These are phyloP conservation scores for Miamiensis avidus DNA, from an alignment of 169 alveolate genomes.

Conservation along the genomic window DNA sequence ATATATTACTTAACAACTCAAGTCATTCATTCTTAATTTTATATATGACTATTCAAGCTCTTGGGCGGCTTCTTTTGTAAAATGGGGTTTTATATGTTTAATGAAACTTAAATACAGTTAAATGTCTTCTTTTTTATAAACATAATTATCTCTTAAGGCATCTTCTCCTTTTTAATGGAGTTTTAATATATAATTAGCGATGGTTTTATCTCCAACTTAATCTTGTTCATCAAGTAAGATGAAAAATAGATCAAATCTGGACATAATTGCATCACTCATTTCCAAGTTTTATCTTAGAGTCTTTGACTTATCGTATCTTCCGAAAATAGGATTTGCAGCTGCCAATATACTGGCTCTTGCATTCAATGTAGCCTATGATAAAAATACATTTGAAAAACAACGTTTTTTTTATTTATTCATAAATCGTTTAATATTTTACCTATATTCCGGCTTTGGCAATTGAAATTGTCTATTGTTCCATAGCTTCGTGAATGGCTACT, in stretches of 20 bases:
- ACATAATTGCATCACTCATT: constrained; percentile 96
- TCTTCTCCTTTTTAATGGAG: constrained; percentile 74
- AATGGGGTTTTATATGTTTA: constrained; percentile 90
- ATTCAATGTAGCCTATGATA: constrained; percentile 94
- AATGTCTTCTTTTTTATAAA: constrained; percentile 84
- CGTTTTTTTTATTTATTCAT: background rate
- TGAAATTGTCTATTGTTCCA: constrained; percentile 98
- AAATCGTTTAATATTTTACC: background rate
- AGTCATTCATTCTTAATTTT: constrained; percentile 90
- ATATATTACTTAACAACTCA: constrained; percentile 61
- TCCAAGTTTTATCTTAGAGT: constrained; percentile 91
- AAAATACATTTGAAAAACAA: background rate
- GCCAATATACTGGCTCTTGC: constrained; percentile 99
- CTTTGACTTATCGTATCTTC: constrained; percentile 94
- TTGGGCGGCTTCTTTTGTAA: constrained; percentile 92
- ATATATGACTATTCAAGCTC: constrained; percentile 91
- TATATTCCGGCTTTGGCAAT: constrained; percentile 97
- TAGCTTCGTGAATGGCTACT: constrained; percentile 99
- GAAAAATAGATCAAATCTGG: constrained; percentile 96
- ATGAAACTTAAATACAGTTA: constrained; percentile 91
- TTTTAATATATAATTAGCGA: constrained; percentile 85
- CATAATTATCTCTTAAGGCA: constrained; percentile 48
- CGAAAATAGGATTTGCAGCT: constrained; percentile 97
- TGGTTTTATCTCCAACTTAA: constrained; percentile 86
- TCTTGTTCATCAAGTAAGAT: constrained; percentile 93